Evolutionary conservation across 2,329 filamentous ascomycete species (phyloP).

Genomic region (Fusarium duplospermum): DNA sequence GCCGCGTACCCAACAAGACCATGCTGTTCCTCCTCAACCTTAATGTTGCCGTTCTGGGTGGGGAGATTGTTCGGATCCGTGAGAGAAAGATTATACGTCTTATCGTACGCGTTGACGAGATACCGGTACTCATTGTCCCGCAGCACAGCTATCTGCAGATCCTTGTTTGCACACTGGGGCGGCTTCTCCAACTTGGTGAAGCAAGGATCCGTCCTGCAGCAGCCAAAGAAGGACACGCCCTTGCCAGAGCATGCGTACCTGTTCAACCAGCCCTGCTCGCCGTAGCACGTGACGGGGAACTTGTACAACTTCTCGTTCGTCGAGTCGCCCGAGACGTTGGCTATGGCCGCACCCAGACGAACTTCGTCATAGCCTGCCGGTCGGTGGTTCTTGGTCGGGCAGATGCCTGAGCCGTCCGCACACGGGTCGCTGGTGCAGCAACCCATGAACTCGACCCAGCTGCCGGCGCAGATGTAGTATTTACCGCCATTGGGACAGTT

Average conservation of each 20-base stretch:
- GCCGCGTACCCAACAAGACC: conserved; percentile 1
- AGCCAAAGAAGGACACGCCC: conserved; percentile 1
- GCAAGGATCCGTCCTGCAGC: conserved; percentile 5
- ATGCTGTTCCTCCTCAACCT: not conserved
- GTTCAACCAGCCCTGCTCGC: conserved; percentile 1
- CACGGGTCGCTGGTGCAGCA: conserved; percentile 52
- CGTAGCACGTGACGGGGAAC: conserved; percentile 1
- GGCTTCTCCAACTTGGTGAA: conserved; percentile 5
- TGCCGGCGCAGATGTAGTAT: conserved; percentile 51
- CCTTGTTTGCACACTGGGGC: not conserved
- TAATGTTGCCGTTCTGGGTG: not conserved
- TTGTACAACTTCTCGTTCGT: not conserved
- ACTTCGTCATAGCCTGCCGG: not conserved
- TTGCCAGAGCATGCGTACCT: not conserved
- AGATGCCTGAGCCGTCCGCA: conserved; percentile 34
- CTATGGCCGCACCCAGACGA: not conserved
- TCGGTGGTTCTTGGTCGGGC: conserved; percentile 3
- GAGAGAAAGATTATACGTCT: not conserved
- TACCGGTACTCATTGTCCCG: not conserved
- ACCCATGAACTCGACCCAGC: conserved; percentile 49
- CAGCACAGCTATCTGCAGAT: not conserved
- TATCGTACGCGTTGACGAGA: not conserved
- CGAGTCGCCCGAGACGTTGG: not conserved
- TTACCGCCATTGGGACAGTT: conserved; percentile 46
- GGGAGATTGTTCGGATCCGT: conserved; percentile 2